Percentiles rank a stretch among this genome's conserved stretches.
These are phyloP conservation scores for Nigrospora sphaerica DNA, from an alignment of 2,329 filamentous ascomycete genomes.

Conservation along the genomic window DNA sequence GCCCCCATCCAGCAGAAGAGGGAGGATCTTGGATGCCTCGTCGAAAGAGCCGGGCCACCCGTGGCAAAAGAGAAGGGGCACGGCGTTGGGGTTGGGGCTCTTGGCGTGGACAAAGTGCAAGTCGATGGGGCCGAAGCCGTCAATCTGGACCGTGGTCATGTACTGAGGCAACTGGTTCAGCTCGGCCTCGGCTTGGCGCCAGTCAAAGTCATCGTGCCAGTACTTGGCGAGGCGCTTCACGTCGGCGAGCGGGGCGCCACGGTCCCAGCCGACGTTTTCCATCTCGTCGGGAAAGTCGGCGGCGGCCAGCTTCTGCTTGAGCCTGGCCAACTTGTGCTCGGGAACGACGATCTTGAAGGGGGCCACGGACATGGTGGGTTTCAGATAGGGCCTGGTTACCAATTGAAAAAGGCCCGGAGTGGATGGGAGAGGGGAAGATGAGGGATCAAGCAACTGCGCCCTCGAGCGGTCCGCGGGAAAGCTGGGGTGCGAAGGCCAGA, in stretches of 20 bases:
- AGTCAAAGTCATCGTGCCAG: constrained; percentile 54
- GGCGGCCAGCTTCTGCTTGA: constrained; percentile 47
- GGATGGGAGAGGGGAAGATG: no score
- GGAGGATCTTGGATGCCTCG: constrained; percentile 50
- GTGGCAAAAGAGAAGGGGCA: constrained; percentile 19
- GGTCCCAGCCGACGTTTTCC: constrained; percentile 42
- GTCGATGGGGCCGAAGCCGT: constrained; percentile 50
- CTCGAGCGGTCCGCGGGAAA: no score
- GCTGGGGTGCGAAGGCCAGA: no score
- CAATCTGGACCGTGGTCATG: constrained; percentile 41
- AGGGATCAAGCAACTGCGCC: no score
- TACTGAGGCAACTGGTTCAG: constrained; percentile 57
- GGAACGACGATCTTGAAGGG: constrained; percentile 44
- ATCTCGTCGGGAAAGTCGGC: constrained; percentile 51
- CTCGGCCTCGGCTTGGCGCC: constrained; percentile 49
- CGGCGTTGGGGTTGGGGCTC: constrained; percentile 36
- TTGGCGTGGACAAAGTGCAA: constrained; percentile 55
- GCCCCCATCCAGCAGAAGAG: constrained; percentile 16
- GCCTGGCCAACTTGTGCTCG: constrained; percentile 41
- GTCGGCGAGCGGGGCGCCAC: constrained; percentile 53
- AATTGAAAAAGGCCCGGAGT: no score
- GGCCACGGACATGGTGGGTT: constrained; percentile 5
- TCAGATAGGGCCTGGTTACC: no score
- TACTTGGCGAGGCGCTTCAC: constrained; percentile 49
- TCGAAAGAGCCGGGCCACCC: constrained; percentile 51